Base-by-base conservation (phyloP, 192 early-diverging fungal species). In the Kappamyces sp. region DNA sequence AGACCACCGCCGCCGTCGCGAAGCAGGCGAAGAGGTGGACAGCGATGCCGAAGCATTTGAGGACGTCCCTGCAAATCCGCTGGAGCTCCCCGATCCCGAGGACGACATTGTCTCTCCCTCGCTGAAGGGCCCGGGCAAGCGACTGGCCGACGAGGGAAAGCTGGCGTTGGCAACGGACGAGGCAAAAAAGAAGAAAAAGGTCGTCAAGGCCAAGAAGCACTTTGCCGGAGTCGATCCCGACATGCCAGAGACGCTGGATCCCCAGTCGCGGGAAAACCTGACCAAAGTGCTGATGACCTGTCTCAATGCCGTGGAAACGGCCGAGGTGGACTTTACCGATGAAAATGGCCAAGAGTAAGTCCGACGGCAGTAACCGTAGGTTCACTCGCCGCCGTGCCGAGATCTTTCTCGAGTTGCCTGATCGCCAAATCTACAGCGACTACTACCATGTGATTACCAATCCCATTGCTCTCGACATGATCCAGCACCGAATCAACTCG, bases 371-470 rank as follows among this genome's bases (percentile, higher is more conserved):
- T 61, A 33, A 63, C 15, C 5, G 2, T 50, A 64, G 63, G 34
- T 58, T 44, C 44, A 63, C 44, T 15, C 85, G 87, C 43, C 77
- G 70, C 40, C 79, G 88, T 23, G 71, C 77, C 55, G 90, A 87
- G 55, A 72, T 95, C 34, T 97, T 94, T 70, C 63, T 85, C 62
- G 74, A 79, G 47, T 67, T 98, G 32, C 89, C 88, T 9, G 78
- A 73, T 62, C 69, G 80, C 49, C 71, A 69, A 44, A 74, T 82
- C 40, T 98, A 95, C 63, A 87, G 91, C 0, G 86, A 88, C 66
- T 98, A 98, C 68, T 97, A 94, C 65, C 74, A 82, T 60, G 75
- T 93, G 50, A 98, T 98, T 63, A 66, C 71, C n/a, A 67, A 86
- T 33, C 96, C 93, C 3, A 92, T 96, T 49, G 87, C 92, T 2